These are phyloP conservation scores for Lasiodiplodia gonubiensis DNA, from an alignment of 2,329 filamentous ascomycete genomes.

Conservation along the genomic window DNA sequence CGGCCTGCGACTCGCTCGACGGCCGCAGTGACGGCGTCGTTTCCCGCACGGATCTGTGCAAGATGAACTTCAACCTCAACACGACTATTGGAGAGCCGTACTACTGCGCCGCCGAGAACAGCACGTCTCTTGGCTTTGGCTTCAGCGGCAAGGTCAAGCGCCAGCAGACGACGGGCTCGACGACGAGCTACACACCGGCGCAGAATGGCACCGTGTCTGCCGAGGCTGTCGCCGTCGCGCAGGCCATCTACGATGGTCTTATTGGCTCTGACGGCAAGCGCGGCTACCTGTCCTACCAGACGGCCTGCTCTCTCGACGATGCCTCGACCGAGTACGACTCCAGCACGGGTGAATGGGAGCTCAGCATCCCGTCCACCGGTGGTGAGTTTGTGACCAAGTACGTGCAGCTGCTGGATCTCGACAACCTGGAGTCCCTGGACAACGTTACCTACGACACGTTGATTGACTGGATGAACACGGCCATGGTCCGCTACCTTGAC, in stretches of 20 bases:
- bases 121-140: conserved; percentile 32
- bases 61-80: conserved; percentile 53
- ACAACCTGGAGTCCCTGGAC: conserved; percentile 31
- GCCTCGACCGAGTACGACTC: conserved; percentile 45
- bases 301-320: conserved; percentile 41
- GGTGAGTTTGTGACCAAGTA: conserved; percentile 53
- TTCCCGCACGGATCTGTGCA: conserved; percentile 56
- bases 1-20: conserved; percentile 61
- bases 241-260: conserved; percentile 44
- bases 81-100: conserved; percentile 55
- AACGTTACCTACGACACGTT: conserved; percentile 62
- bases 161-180: conserved; percentile 13
- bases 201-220: conserved; percentile 43
- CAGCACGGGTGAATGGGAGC: conserved; percentile 40
- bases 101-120: conserved; percentile 45
- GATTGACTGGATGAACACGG: conserved; percentile 59
- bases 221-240: conserved; percentile 38
- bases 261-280: conserved; percentile 46
- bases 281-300: conserved; percentile 51
- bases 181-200: conserved; percentile 33
- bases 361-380: conserved; percentile 42
- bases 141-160: conserved; percentile 27
- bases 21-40: conserved; percentile 62
- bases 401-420: conserved; percentile 39
- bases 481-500: conserved; percentile 55